Evolutionary conservation across 108 stramenopile genomes (phyloP), one percentile per base, ranked within the genome.

Genomic region (Mediolabrus comicus): DNA sequence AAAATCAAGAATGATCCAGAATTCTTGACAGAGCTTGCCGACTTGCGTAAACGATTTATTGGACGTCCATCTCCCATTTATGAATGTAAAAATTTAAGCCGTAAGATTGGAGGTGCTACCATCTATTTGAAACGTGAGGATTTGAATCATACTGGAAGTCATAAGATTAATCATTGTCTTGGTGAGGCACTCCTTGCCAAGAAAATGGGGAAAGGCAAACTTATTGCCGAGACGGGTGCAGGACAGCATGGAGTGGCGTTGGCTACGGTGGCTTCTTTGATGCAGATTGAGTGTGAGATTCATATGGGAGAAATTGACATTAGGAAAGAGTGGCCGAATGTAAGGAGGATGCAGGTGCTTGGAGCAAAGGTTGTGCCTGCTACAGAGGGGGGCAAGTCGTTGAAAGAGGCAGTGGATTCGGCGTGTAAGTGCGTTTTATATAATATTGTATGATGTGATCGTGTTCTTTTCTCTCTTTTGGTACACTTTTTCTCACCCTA

Each of bases 181-280:
- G 97, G 95, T 0, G 94, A 96, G 81, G 94, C 92, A 16, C 78
- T 97, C 0, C 72, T 97, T 43, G 97, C 95, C 52, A 95, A 95
- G 72, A 86, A 91, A 30, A 78, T 96, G 54, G 94, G 95, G 17
- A 97, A 97, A 76, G 75, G 80, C 29, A 88, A 95, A 55, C 90
- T 97, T 75, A 97, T 97, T 74, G 97, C 97, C 52, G 97, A 97
- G 78, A 97, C 97, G 16, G 97, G 95, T 31, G 95, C 97, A n/a
- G 97, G 97, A 22, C 97, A 97, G 79, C 95, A 96, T 73, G 97
- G 97, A 30, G 97, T 97, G 24, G 96, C 96, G 26, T 90, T 93
- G 12, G 97, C 97, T 29, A 95, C 95, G 24, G 92, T 94, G 2
- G 96, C 95, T 69, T 89, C 92, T 4, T 87, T 88, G 65, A 70